phyloP scores from a whole-genome alignment of 768 basidiomycete species.

The Mycena kentingensis region DNA sequence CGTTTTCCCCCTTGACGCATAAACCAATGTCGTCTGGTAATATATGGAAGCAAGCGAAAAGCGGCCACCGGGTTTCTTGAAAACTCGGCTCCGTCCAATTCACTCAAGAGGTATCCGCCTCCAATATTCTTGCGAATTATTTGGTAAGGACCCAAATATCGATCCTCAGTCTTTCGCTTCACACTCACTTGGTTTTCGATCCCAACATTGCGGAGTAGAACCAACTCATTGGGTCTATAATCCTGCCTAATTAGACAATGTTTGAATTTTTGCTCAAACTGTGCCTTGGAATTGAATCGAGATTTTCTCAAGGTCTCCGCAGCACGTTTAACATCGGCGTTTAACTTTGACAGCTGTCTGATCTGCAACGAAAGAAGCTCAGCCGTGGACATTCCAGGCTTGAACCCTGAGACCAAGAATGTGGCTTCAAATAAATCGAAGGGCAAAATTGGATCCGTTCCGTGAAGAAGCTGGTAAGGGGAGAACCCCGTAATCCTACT shows the following conservation, averaged over 20 bases:
- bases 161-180: conserved; percentile 18
- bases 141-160: conserved; percentile 29
- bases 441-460: conserved; percentile 31
- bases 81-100: conserved; percentile 7
- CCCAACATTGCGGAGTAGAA: conserved; percentile 25
- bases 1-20: neutral
- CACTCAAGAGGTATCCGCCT: conserved; percentile 11
- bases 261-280: conserved; percentile 26
- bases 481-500: conserved; percentile 20
- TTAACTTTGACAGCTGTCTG: conserved; percentile 24
- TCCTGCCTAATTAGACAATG: conserved; percentile 12
- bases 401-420: conserved; percentile 27
- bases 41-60: conserved; percentile 13
- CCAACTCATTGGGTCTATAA: conserved; percentile 24
- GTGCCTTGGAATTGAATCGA: conserved; percentile 24
- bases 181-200: conserved; percentile 16
- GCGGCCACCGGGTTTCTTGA: conserved; percentile 2
- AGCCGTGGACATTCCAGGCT: conserved; percentile 2
- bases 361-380: conserved; percentile 25
- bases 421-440: conserved; percentile 35
- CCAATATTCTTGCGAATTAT: conserved; percentile 18
- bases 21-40: conserved; percentile 6
- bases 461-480: conserved; percentile 29
- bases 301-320: conserved; percentile 19
- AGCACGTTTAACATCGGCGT: conserved; percentile 21